Evolutionary conservation across 2,329 filamentous ascomycete species (phyloP), one percentile per base, ranked within the genome.

Genomic region (Neofusicoccum laricinum): DNA sequence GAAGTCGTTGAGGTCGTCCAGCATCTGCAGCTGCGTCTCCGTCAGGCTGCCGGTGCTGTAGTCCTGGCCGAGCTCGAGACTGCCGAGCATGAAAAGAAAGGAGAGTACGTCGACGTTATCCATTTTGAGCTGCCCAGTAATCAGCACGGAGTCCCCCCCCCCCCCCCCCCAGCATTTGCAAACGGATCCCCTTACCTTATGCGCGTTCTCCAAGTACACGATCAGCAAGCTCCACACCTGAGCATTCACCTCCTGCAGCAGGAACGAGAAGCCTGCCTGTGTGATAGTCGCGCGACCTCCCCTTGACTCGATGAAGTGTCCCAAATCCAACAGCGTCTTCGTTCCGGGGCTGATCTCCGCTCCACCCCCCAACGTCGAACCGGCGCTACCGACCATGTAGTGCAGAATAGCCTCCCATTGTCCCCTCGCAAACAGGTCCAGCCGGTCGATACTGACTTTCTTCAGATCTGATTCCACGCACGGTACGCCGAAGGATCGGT

Each of bases 351-450:
- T 78, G 55, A 82, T 76, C 49, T 79, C 79, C 10, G 41, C 21
- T 38, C 43, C 36, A 4, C 32, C 53, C 11, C 30, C 51, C 3
- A 57, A 14, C 17, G 40, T 21, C 17, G 63, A 32, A 67, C 79
- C 72, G 8, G 90, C 89, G 66, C 87, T 90, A 65, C 90, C 91
- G 19, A 99, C 95, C 75, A 99, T 93, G 73, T 93, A 99, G 76
- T 97, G 95, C 53, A 99, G 78, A 32, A 99, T 97, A 30, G 92
- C 90, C 77, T 99, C 96, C 93, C 95, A 99, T 73, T 96, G 93
- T 70, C 86, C 86, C 63, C 91, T 87, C 4, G 95, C 93, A 78
- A 94, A 96, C 32, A 88, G 85, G 73, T 99, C 95, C 64, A 99
- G 84, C 11, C 14, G 11, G 69, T 90, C 92, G 1, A 85, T 72